Percentiles rank a stretch among this genome's conserved stretches.
Evolutionary conservation across 2,329 filamentous ascomycete species (phyloP).

Genomic region (Trichoderma sp.): DNA sequence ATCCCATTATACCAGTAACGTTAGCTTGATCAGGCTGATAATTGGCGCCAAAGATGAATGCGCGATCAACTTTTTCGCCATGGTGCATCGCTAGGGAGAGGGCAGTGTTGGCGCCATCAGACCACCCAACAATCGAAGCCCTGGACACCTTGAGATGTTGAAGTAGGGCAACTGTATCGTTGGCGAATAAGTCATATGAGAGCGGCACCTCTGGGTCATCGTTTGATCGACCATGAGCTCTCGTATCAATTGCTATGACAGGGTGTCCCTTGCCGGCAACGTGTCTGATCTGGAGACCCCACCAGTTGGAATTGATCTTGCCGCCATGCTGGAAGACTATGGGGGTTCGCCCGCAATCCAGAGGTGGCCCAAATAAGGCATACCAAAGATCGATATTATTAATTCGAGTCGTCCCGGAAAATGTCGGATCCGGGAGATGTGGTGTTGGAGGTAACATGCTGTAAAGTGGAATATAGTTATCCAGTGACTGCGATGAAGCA

Average conservation of each 20-base stretch:
- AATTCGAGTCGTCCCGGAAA: neutral
- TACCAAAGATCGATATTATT: neutral
- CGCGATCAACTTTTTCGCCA: neutral
- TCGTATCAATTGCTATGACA: neutral
- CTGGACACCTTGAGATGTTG: neutral
- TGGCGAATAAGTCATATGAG: neutral
- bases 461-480: neutral
- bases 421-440: neutral
- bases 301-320: constrained; percentile 11
- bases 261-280: neutral
- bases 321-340: neutral
- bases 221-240: neutral
- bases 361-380: neutral
- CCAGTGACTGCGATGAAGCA: neutral
- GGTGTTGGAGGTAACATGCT: neutral
- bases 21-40: neutral
- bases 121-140: neutral
- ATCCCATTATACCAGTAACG: neutral
- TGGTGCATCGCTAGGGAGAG: constrained; percentile 1
- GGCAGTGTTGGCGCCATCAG: constrained; percentile 7
- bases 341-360: neutral
- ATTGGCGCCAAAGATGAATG: constrained; percentile 4
- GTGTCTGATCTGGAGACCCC: constrained; percentile 1
- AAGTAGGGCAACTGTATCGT: neutral
- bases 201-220: neutral